Percentiles rank a stretch among this genome's conserved stretches.
These are phyloP conservation scores for Graphilbum fragrans DNA, from an alignment of 2,329 filamentous ascomycete species.

Conservation along the genomic window DNA sequence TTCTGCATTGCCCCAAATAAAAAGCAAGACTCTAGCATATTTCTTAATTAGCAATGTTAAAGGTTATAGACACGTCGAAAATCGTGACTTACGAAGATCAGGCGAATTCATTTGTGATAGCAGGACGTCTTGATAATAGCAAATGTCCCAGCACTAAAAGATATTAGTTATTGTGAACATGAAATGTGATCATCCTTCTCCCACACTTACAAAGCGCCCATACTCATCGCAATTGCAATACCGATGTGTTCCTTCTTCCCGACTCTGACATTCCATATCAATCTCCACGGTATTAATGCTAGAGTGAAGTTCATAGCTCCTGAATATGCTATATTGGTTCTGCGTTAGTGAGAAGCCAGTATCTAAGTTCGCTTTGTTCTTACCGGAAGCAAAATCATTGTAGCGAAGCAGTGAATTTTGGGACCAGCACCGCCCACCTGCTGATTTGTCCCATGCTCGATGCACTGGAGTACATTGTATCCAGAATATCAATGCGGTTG, in stretches of 20 bases:
- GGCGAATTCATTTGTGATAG: too few relatives aligned
- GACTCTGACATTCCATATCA: slow-evolving; percentile 27
- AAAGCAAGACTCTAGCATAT: slow-evolving; percentile 1
- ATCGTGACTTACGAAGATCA: too few relatives aligned
- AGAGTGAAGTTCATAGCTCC: slow-evolving; percentile 26
- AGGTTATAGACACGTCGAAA: slow-evolving; percentile 2
- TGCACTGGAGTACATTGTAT: slow-evolving; percentile 18
- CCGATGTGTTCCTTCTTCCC: slow-evolving; percentile 26
- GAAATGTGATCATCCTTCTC: neutral
- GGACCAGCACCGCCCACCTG: slow-evolving; percentile 21
- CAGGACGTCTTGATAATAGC: too few relatives aligned
- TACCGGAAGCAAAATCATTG: slow-evolving; percentile 19
- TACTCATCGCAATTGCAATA: slow-evolving; percentile 27
- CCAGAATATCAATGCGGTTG: too few relatives aligned
- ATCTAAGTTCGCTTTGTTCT: slow-evolving; percentile 2
- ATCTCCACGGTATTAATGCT: slow-evolving; percentile 26
- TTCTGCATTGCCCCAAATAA: slow-evolving; percentile 8
- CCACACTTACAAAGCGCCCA: slow-evolving; percentile 27
- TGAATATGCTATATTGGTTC: slow-evolving; percentile 15
- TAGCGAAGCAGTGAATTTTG: slow-evolving; percentile 17
- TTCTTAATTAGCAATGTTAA: neutral
- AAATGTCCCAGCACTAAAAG: too few relatives aligned
- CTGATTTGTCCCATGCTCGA: slow-evolving; percentile 17
- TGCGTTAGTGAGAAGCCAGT: neutral
- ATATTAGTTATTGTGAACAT: neutral